phyloP scores from a whole-genome alignment of 805 yeast species.

The Zygoascus ofunaensis region DNA sequence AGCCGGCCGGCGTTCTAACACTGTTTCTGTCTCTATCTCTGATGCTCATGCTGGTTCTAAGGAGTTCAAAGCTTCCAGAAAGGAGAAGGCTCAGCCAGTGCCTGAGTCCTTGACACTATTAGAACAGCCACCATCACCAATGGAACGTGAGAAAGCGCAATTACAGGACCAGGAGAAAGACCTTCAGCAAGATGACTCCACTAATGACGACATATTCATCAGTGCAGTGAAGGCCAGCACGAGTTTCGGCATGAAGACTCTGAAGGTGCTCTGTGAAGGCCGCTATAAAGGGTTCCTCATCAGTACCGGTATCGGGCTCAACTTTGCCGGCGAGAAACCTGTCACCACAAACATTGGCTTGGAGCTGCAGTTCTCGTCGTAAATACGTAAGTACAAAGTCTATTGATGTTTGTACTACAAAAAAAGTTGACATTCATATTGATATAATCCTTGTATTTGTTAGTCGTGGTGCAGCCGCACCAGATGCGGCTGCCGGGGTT shows the following conservation, averaged over 20 bases:
- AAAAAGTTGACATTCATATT: too few relatives aligned
- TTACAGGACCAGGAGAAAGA: not conserved
- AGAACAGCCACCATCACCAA: not conserved
- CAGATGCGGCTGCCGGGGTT: not conserved
- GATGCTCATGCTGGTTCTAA: not conserved
- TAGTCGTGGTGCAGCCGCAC: too few relatives aligned
- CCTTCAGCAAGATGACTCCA: not conserved
- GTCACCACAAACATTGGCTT: constrained; percentile 47
- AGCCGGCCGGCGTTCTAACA: not conserved
- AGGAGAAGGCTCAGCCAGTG: not conserved
- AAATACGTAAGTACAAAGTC: too few relatives aligned
- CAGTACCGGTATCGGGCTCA: constrained; percentile 59
- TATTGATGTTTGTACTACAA: too few relatives aligned
- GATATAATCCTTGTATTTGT: too few relatives aligned
- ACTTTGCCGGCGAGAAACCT: constrained; percentile 37
- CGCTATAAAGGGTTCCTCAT: constrained; percentile 69
- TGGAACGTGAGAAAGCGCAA: not conserved
- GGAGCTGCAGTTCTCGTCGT: constrained; percentile 54
- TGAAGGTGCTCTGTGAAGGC: constrained; percentile 81
- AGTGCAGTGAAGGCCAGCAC: constrained; percentile 67
- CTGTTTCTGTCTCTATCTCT: not conserved
- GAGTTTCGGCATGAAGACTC: constrained; percentile 49
- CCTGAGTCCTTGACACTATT: not conserved
- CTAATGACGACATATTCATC: constrained; percentile 35
- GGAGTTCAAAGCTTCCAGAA: not conserved